Evolutionary conservation across 257 asterid genomes (phyloP).

Genomic region (Nyctanthes arbortristis): DNA sequence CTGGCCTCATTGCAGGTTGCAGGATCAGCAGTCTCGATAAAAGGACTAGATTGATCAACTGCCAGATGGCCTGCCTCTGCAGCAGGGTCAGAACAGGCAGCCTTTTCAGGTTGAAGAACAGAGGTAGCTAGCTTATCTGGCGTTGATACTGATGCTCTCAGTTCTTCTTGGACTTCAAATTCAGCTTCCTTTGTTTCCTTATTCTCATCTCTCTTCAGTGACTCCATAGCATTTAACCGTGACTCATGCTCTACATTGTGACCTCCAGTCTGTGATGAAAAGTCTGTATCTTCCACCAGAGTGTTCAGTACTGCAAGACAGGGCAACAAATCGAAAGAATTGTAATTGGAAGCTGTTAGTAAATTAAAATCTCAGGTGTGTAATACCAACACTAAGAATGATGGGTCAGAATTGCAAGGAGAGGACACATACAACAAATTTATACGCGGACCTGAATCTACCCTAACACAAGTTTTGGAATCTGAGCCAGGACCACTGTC

Average conservation of each 20-base stretch:
- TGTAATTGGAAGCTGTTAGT: neutral
- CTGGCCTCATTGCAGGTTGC: constrained; percentile 30
- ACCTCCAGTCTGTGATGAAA: constrained; percentile 30
- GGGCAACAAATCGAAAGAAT: constrained; percentile 22
- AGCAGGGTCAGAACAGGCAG: constrained; percentile 19
- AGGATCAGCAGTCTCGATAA: constrained; percentile 35
- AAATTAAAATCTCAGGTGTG: constrained; percentile 5
- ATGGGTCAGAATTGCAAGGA: neutral
- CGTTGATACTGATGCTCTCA: constrained; percentile 17
- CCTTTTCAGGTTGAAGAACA: constrained; percentile 31
- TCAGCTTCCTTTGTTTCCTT: constrained; percentile 32
- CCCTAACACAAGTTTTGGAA: constrained; percentile 26
- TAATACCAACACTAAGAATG: constrained; percentile 1
- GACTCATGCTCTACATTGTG: constrained; percentile 29
- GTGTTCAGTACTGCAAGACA: constrained; percentile 50
- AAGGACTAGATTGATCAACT: constrained; percentile 31
- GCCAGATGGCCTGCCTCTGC: constrained; percentile 30
- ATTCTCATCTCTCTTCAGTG: constrained; percentile 25
- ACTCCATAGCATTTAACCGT: constrained; percentile 28
- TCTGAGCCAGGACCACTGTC: constrained; percentile 39
- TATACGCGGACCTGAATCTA: constrained; percentile 38
- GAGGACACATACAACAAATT: neutral
- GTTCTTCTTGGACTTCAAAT: constrained; percentile 28
- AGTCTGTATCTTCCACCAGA: constrained; percentile 38
- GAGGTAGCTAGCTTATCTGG: constrained; percentile 29